phyloP scores from a whole-genome alignment of 1,284 basidiomycete species.

The Fomitopsis betulina region DNA sequence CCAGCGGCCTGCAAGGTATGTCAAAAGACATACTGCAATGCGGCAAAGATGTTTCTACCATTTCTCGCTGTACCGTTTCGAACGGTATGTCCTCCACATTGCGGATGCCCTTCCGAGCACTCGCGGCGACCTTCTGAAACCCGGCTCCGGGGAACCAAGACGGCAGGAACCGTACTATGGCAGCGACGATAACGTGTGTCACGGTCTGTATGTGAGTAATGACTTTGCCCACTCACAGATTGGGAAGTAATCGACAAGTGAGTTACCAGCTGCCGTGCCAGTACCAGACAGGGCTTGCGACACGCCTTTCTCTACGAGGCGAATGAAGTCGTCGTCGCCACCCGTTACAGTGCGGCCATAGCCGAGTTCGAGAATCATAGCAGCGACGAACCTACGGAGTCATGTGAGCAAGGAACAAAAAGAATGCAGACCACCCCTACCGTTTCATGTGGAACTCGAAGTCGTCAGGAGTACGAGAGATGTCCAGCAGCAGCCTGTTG shows the following conservation, averaged over 20 bases:
- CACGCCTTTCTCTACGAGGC: slow-evolving; percentile 18
- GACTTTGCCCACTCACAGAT: slow-evolving; percentile 16
- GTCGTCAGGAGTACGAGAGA: slow-evolving; percentile 21
- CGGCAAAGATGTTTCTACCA: not conserved
- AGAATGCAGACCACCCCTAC: slow-evolving; percentile 8
- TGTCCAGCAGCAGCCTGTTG: slow-evolving; percentile 17
- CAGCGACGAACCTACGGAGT: slow-evolving; percentile 14
- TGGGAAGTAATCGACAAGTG: slow-evolving; percentile 25
- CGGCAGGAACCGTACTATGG: slow-evolving; percentile 7
- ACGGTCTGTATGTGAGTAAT: too few species aligned
- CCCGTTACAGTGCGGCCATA: slow-evolving; percentile 21
- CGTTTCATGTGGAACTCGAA: slow-evolving; percentile 21
- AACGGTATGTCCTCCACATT: not conserved
- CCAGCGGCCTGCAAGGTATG: slow-evolving; percentile 13
- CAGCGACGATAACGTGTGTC: too few species aligned
- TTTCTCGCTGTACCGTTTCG: not conserved
- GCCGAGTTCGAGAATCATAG: slow-evolving; percentile 18
- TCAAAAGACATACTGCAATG: not conserved
- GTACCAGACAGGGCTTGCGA: slow-evolving; percentile 17
- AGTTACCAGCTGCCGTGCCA: slow-evolving; percentile 14
- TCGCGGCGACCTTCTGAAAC: not conserved
- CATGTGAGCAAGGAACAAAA: not conserved
- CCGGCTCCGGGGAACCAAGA: slow-evolving; percentile 13
- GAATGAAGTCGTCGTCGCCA: slow-evolving; percentile 17
- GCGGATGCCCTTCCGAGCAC: not conserved